Percentiles rank a stretch among this genome's conserved stretches.
phyloP scores from a whole-genome alignment of 305 asterid species.

The Ajuga reptans region DNA sequence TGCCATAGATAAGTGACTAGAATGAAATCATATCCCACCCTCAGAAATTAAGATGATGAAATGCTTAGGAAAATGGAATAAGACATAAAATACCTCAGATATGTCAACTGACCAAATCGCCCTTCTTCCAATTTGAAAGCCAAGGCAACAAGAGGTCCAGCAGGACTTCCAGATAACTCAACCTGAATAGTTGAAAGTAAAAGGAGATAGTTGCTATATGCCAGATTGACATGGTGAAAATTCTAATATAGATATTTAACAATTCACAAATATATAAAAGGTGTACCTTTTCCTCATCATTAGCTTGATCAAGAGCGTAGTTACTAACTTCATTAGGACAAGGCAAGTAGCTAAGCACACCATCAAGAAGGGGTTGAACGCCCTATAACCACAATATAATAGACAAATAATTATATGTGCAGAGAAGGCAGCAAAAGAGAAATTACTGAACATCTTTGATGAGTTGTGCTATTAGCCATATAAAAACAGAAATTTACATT shows the following conservation, averaged over 20 bases:
- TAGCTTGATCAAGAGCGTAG: constrained; percentile 86
- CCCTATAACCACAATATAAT: constrained; percentile 50
- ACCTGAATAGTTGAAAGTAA: constrained; percentile 42
- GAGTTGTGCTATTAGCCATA: neutral
- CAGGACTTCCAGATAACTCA: constrained; percentile 68
- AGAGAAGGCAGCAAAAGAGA: neutral
- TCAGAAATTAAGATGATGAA: neutral
- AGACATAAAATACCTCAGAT: constrained; percentile 55
- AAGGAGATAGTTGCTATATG: neutral
- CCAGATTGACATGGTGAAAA: neutral
- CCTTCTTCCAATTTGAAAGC: constrained; percentile 98
- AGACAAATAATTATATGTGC: neutral
- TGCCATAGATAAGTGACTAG: neutral
- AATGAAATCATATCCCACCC: neutral
- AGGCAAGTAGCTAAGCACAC: constrained; percentile 85
- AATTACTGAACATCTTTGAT: neutral
- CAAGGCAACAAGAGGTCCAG: constrained; percentile 93
- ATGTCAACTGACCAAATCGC: constrained; percentile 88
- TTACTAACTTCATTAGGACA: constrained; percentile 77
- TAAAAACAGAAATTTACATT: neutral
- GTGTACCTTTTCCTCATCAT: constrained; percentile 81
- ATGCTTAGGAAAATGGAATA: neutral
- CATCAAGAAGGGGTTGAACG: constrained; percentile 91
- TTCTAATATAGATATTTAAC: constrained; percentile 2
- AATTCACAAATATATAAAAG: neutral